Evolutionary conservation across 2,329 filamentous ascomycete genomes (phyloP), one percentile per base, ranked within the genome.

Genomic region (Aspergillus costaricaensis): DNA sequence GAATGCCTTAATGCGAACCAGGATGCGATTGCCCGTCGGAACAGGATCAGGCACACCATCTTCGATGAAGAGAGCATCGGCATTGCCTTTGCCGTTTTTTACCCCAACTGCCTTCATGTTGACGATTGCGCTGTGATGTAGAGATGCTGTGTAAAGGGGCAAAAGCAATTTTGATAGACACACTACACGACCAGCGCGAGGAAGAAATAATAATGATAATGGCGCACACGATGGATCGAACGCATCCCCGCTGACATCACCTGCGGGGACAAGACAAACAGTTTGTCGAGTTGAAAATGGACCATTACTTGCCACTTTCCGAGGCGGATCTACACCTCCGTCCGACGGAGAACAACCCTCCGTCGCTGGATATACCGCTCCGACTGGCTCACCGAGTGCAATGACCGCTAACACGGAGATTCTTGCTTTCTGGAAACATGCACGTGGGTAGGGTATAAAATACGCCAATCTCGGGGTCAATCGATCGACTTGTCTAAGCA

Each of bases 41-140:
- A 53, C 32, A 0, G 50, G 50, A 12, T 50, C 47, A 12, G 47
- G 5, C 15, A 50, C 15, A 15, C 44, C 44, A 2, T 50, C 47
- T n/a, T 50, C 47, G 47, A 50, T 30, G 25, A 50, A 50, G 47
- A 50, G 47, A n/a, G 47, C 47, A 32, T 50, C 47, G 10, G 47
- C 47, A 19, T 50, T 17, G 7, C 47, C 47, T 32, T 50, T 50
- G 25, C 47, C 47, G 4, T 50, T 50, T 12, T 4, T 30, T 3
- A 50, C 47, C 8, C 47, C 47, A 1, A 50, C 25, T 2, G 47
- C 47, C 47, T 50, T 50, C 47, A 50, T 50, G 23, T 17, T 32
- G 30, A 14, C 21, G 44, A 23, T 10, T 27, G 8, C 9, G 5
- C 5, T 15, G 10, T 49, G 4, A 10, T 43, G 15, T 17, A 5